Conservation (phyloP, 2,329 filamentous ascomycete genomes). For the Blastomyces gilchristii region DNA sequence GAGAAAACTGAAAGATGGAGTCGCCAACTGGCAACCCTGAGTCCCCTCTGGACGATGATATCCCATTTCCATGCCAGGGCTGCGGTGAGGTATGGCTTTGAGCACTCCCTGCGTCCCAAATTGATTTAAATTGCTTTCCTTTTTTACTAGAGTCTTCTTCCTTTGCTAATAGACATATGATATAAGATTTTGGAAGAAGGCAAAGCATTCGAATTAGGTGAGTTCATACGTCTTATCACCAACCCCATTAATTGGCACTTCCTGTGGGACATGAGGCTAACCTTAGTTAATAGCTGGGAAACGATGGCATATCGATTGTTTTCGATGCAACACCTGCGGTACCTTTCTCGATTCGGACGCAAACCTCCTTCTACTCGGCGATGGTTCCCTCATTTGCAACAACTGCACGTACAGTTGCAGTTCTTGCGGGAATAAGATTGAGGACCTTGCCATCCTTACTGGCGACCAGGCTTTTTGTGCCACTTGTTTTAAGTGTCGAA, state of each 20-base stretch:
- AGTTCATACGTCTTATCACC: slow-evolving; percentile 25
- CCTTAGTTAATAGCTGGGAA: slow-evolving; percentile 60
- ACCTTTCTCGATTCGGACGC: slow-evolving; percentile 96
- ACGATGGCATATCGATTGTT: slow-evolving; percentile 98
- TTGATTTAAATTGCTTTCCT: slow-evolving; percentile 14
- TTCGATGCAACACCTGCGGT: slow-evolving; percentile 90
- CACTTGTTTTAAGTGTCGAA: slow-evolving; percentile 91
- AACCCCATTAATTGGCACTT: slow-evolving; percentile 12
- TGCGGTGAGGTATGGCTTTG: slow-evolving; percentile 64
- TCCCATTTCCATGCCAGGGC: slow-evolving; percentile 77
- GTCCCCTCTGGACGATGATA: slow-evolving; percentile 66
- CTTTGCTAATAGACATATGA: slow-evolving; percentile 5
- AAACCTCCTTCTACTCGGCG: slow-evolving; percentile 90
- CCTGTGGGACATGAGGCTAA: slow-evolving; percentile 5
- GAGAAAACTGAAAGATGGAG: slow-evolving; percentile 3
- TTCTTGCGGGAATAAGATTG: slow-evolving; percentile 93
- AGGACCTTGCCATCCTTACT: slow-evolving; percentile 92
- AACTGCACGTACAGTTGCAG: slow-evolving; percentile 99
- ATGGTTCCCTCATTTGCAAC: slow-evolving; percentile 97
- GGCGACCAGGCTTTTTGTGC: slow-evolving; percentile 97
- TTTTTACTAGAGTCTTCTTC: slow-evolving; percentile 10
- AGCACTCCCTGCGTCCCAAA: slow-evolving; percentile 6
- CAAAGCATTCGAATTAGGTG: slow-evolving; percentile 95
- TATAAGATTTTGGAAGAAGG: slow-evolving; percentile 89
- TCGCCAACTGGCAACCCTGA: slow-evolving; percentile 41